Evolutionary conservation across 371 early-diverging fungal genomes (phyloP).

Genomic region (Phascolomyces articulosus): DNA sequence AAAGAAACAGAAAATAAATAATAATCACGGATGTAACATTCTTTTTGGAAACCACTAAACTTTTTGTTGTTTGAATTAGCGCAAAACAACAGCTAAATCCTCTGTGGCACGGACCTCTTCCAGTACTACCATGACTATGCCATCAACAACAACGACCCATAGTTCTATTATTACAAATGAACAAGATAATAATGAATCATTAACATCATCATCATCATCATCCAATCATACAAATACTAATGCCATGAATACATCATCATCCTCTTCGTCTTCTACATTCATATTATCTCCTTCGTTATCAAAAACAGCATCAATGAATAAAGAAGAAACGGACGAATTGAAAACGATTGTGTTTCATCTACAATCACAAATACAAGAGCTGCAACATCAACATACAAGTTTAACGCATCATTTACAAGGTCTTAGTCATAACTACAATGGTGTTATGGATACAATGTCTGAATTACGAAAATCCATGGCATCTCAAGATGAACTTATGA

Average conservation of each 20-base stretch:
- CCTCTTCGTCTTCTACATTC: background rate
- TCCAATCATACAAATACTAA: background rate
- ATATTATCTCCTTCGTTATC: too few species aligned
- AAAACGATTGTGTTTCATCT: slow-evolving; percentile 30
- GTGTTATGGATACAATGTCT: slow-evolving; percentile 56
- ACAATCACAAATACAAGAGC: slow-evolving; percentile 46
- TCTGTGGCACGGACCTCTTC: slow-evolving; percentile 2
- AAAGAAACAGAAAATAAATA: background rate
- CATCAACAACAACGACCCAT: background rate
- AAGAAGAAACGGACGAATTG: slow-evolving; percentile 13
- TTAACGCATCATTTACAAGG: slow-evolving; percentile 33
- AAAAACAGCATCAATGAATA: too few species aligned
- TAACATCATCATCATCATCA: background rate
- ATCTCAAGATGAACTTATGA: slow-evolving; percentile 48
- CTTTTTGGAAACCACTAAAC: too few species aligned
- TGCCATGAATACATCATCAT: background rate
- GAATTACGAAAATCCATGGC: slow-evolving; percentile 53
- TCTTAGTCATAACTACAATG: slow-evolving; percentile 53
- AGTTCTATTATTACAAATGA: background rate
- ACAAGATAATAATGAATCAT: too few species aligned
- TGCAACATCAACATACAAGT: slow-evolving; percentile 37
- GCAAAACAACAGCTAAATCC: slow-evolving; percentile 9
- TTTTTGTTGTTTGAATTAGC: slow-evolving; percentile 3
- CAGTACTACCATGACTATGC: background rate
- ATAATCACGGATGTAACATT: background rate